These are phyloP conservation scores for Suaeda aralocaspica DNA, from an alignment of 148 eudicot species.

Conservation along the genomic window DNA sequence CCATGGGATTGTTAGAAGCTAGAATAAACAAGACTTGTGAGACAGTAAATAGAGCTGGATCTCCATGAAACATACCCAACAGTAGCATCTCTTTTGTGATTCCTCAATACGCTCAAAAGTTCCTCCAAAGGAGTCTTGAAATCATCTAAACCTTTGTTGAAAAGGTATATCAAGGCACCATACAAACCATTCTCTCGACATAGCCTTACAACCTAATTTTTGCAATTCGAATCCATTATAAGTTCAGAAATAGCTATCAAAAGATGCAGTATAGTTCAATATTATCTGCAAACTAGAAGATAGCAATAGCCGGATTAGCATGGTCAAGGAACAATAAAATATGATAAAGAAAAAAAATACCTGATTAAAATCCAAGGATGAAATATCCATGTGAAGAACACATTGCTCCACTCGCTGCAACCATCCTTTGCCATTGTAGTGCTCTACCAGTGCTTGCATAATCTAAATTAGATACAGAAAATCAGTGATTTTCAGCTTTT, in stretches of 20 bases:
- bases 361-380: slow-evolving; percentile 97
- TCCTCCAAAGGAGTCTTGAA: slow-evolving; percentile 91
- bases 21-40: slow-evolving; percentile 1
- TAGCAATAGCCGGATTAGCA: slow-evolving; percentile 64
- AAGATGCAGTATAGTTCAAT: neutral
- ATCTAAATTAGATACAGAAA: slow-evolving; percentile 39
- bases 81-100: slow-evolving; percentile 44
- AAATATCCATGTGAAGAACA: slow-evolving; percentile 96
- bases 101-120: slow-evolving; percentile 57
- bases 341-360: too few species aligned
- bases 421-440: slow-evolving; percentile 88
- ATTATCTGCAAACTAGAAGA: slow-evolving; percentile 12
- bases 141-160: slow-evolving; percentile 95
- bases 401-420: slow-evolving; percentile 95
- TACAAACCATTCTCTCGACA: slow-evolving; percentile 88
- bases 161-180: slow-evolving; percentile 83
- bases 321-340: too few species aligned
- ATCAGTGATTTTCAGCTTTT: neutral
- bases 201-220: slow-evolving; percentile 68
- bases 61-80: slow-evolving; percentile 59
- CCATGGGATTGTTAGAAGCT: slow-evolving; percentile 16
- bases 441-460: slow-evolving; percentile 99
- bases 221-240: slow-evolving; percentile 11
- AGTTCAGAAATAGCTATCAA: neutral
- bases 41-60: neutral